A percentile compares a stretch with the other conserved stretches of the same genome.
Evolutionary conservation across 352 stramenopile genomes (phyloP).

Genomic region (Phytopythium vexans): DNA sequence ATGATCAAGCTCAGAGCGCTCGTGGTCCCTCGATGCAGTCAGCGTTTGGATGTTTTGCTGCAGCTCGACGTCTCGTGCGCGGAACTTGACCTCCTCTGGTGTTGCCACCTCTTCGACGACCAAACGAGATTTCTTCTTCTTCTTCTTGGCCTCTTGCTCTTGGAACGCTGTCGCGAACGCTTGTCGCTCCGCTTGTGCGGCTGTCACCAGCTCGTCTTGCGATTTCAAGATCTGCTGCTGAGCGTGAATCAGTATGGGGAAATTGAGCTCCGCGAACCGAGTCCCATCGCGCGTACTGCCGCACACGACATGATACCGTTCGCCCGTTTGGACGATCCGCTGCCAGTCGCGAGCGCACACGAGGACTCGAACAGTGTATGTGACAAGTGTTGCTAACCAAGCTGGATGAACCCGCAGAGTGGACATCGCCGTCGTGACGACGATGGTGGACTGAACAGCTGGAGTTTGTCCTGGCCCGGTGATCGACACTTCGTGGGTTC

Average conservation of each 20-base stretch:
- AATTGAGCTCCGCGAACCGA: constrained; percentile 59
- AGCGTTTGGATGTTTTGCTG: constrained; percentile 33
- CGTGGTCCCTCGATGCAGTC: constrained; percentile 11
- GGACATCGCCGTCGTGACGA: constrained; percentile 29
- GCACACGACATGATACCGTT: constrained; percentile 42
- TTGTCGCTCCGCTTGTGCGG: constrained; percentile 22
- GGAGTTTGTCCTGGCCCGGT: constrained; percentile 4
- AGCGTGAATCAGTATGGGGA: constrained; percentile 55
- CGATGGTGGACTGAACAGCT: constrained; percentile 23
- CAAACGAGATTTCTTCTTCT: constrained; percentile 81
- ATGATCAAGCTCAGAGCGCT: constrained; percentile 21
- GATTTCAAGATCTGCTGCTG: constrained; percentile 53
- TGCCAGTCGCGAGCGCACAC: constrained; percentile 34
- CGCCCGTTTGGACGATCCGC: constrained; percentile 53
- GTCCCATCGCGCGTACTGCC: constrained; percentile 20
- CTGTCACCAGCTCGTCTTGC: constrained; percentile 27
- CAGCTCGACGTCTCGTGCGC: constrained; percentile 29
- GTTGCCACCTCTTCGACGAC: constrained; percentile 69
- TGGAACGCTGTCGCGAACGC: constrained; percentile 45
- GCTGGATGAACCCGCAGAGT: constrained; percentile 34
- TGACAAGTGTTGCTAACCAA: constrained; percentile 48
- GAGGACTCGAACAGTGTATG: constrained; percentile 31
- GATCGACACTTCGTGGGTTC: too few relatives aligned
- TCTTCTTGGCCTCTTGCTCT: constrained; percentile 68
- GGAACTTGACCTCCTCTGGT: constrained; percentile 61